Percentiles rank a stretch among this genome's conserved stretches.
Conservation (phyloP, 2,329 filamentous ascomycete genomes). For the Aspergillus ustus region DNA sequence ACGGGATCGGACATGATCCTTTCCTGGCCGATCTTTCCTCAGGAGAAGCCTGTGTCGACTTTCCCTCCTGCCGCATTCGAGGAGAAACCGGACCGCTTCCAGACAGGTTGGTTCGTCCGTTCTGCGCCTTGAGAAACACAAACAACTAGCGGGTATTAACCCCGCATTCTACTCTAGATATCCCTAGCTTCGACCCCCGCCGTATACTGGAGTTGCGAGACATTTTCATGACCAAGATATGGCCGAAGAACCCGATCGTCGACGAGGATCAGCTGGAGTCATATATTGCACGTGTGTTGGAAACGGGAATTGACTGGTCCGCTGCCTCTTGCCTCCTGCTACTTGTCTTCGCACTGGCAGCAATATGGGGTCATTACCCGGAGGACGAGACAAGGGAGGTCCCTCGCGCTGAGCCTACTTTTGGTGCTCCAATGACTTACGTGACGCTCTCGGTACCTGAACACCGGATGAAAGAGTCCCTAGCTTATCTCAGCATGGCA, state of each 20-base stretch:
- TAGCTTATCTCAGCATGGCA: conserved; percentile 29
- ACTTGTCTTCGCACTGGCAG: conserved; percentile 30
- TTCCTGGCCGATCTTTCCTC: conserved; percentile 31
- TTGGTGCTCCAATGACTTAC: conserved; percentile 22
- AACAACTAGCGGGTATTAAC: not conserved
- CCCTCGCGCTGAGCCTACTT: conserved; percentile 18
- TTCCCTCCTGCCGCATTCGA: conserved; percentile 29
- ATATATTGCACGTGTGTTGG: conserved; percentile 27
- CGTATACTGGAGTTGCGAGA: conserved; percentile 29
- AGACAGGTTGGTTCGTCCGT: conserved; percentile 18
- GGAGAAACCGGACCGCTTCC: conserved; percentile 29
- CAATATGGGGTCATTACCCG: conserved; percentile 32
- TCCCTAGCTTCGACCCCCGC: conserved; percentile 24
- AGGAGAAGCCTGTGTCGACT: conserved; percentile 29
- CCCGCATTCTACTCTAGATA: conserved; percentile 1
- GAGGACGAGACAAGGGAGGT: conserved; percentile 28
- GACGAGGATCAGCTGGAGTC: conserved; percentile 29
- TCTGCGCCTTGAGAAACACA: not conserved
- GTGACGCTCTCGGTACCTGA: conserved; percentile 28
- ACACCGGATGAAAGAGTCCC: conserved; percentile 30
- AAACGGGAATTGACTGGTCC: conserved; percentile 32
- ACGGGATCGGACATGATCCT: conserved; percentile 35
- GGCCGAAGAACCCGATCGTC: conserved; percentile 32
- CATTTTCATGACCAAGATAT: conserved; percentile 31
- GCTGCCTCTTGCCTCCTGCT: conserved; percentile 29